Conservation (phyloP, 345 rosid genomes). For the Aquilaria malaccensis region DNA sequence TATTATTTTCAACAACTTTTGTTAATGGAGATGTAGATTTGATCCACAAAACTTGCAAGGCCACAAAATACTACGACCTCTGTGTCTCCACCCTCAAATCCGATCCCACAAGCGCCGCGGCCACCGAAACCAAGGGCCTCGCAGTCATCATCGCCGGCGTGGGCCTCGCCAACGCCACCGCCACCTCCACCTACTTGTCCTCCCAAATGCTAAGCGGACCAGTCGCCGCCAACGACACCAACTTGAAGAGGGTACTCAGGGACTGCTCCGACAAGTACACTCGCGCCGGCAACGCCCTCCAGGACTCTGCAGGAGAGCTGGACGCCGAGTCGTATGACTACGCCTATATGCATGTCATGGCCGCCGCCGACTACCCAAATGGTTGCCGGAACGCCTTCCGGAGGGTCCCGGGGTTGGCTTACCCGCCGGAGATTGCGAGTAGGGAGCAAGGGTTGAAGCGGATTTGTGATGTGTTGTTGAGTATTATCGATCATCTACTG, state of each 20-base stretch:
- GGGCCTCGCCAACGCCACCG: slow-evolving; percentile 57
- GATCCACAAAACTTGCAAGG: slow-evolving; percentile 61
- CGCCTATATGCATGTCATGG: slow-evolving; percentile 64
- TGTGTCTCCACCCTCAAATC: slow-evolving; percentile 72
- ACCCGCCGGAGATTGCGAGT: slow-evolving; percentile 50
- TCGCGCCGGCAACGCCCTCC: slow-evolving; percentile 53
- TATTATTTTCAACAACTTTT: slow-evolving; percentile 13
- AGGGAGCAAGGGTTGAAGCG: slow-evolving; percentile 63
- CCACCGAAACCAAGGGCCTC: slow-evolving; percentile 56
- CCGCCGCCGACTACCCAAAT: slow-evolving; percentile 63
- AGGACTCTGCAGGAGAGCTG: slow-evolving; percentile 37
- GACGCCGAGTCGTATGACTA: slow-evolving; percentile 48
- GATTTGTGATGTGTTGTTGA: slow-evolving; percentile 62
- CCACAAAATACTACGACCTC: slow-evolving; percentile 56
- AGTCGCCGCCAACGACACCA: slow-evolving; percentile 15
- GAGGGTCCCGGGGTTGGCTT: slow-evolving; percentile 34
- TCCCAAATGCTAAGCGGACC: slow-evolving; percentile 19
- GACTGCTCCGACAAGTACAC: slow-evolving; percentile 68
- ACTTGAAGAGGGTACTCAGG: slow-evolving; percentile 31
- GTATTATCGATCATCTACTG: slow-evolving; percentile 48
- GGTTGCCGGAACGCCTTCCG: slow-evolving; percentile 58
- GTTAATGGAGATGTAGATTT: slow-evolving; percentile 20
- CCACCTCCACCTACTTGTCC: slow-evolving; percentile 57
- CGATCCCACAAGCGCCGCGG: slow-evolving; percentile 42
- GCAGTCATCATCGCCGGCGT: slow-evolving; percentile 51